These are phyloP conservation scores for Pichia kudriavzevii DNA, from an alignment of 1,139 yeast genomes.

Conservation along the genomic window DNA sequence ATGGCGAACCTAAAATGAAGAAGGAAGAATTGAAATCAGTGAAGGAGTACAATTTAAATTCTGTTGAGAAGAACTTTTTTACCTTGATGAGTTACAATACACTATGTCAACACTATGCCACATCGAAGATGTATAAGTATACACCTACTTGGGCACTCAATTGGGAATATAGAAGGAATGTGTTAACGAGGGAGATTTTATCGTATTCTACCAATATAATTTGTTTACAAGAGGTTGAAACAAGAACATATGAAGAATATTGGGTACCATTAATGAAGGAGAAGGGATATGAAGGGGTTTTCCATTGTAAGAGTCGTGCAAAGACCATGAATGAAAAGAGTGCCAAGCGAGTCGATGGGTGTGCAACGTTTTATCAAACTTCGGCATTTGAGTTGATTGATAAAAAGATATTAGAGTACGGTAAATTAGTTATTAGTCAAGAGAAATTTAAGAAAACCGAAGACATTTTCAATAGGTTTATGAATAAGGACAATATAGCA, in stretches of 20 bases:
- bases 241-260: constrained; percentile 73
- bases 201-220: constrained; percentile 64
- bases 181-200: constrained; percentile 64
- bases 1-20: constrained; percentile 53
- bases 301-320: constrained; percentile 85
- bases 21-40: constrained; percentile 25
- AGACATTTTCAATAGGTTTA: constrained; percentile 90
- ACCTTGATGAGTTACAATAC: constrained; percentile 85
- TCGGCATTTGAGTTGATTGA: constrained; percentile 63
- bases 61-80: constrained; percentile 35
- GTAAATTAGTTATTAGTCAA: constrained; percentile 78
- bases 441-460: constrained; percentile 89
- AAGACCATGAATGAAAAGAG: constrained; percentile 82
- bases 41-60: constrained; percentile 27
- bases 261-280: constrained; percentile 73
- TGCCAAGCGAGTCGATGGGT: constrained; percentile 91
- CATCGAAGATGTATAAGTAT: constrained; percentile 83
- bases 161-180: constrained; percentile 86
- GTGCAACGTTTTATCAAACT: constrained; percentile 81
- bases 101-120: constrained; percentile 92
- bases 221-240: constrained; percentile 94
- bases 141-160: constrained; percentile 96
- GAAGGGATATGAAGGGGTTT: constrained; percentile 73
- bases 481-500: constrained; percentile 93
- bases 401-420: constrained; percentile 75